Evolutionary conservation across 1,284 basidiomycete species (phyloP).

Genomic region (Earliella scabrosa): DNA sequence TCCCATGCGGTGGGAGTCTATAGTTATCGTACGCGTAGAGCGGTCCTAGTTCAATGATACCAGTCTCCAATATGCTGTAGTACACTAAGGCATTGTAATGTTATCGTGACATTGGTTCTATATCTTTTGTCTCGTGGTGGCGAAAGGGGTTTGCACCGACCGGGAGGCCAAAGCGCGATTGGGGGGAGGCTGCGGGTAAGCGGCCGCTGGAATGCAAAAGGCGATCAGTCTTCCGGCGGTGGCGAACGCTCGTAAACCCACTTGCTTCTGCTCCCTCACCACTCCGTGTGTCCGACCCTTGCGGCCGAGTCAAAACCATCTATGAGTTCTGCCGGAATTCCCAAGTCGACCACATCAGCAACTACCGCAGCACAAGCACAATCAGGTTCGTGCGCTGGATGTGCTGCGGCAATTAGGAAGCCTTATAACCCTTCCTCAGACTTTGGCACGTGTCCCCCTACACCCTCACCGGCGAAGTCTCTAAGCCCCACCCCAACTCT

Average conservation of each 20-base stretch:
- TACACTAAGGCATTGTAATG: too few relatives aligned
- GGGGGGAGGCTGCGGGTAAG: too few relatives aligned
- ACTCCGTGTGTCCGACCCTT: not conserved
- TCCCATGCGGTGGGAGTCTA: too few relatives aligned
- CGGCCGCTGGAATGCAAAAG: not conserved
- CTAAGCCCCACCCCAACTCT: conserved; percentile 25
- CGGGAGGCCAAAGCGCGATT: too few relatives aligned
- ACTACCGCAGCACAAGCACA: conserved; percentile 25
- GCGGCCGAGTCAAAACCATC: too few relatives aligned
- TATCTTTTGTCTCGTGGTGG: too few relatives aligned
- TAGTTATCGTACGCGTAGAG: not conserved
- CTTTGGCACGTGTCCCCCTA: conserved; percentile 32
- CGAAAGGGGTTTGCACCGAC: too few relatives aligned
- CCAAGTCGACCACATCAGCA: too few relatives aligned
- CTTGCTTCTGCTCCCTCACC: conserved; percentile 4
- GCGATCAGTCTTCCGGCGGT: not conserved
- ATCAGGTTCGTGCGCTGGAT: conserved; percentile 6
- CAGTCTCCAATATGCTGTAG: too few relatives aligned
- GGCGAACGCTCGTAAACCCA: not conserved
- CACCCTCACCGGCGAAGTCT: conserved; percentile 27
- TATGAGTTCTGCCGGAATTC: too few relatives aligned
- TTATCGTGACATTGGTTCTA: too few relatives aligned
- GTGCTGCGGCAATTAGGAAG: conserved; percentile 19
- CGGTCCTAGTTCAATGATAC: too few relatives aligned
- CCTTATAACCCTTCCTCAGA: conserved; percentile 24